phyloP scores from a whole-genome alignment of 495 filamentous ascomycete species.

The Pyronema omphalodes region DNA sequence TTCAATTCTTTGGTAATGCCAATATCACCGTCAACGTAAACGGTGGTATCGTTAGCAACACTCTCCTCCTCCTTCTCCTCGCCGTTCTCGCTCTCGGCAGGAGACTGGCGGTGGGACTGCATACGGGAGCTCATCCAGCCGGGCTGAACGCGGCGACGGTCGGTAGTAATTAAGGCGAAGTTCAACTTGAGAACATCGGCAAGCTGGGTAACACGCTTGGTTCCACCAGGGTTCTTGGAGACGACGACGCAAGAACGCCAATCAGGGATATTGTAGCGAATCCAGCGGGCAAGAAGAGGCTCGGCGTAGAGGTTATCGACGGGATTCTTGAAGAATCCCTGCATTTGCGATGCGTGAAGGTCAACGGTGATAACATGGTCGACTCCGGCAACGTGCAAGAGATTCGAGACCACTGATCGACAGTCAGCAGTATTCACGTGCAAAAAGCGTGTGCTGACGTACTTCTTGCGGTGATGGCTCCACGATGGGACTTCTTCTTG shows the following conservation, averaged over 20 bases:
- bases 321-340: constrained; percentile 95
- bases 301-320: constrained; percentile 96
- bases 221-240: constrained; percentile 93
- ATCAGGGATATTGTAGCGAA: constrained; percentile 62
- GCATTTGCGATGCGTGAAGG: constrained; percentile 92
- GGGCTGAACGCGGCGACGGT: constrained; percentile 50
- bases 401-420: constrained; percentile 66
- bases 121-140: constrained; percentile 28
- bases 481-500: constrained; percentile 95
- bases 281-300: constrained; percentile 90
- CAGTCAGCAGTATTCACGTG: background rate
- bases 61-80: constrained; percentile 2
- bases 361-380: constrained; percentile 97
- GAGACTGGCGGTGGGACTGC: constrained; percentile 22
- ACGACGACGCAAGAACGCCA: constrained; percentile 91
- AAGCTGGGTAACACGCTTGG: constrained; percentile 89
- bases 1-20: constrained; percentile 15
- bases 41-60: background rate
- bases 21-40: constrained; percentile 3
- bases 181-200: constrained; percentile 93
- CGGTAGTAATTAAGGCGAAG: constrained; percentile 92
- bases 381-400: constrained; percentile 79
- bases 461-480: constrained; percentile 82
- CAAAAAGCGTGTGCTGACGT: constrained; percentile 8
- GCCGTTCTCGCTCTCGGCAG: constrained; percentile 21